Base-by-base conservation (phyloP, 2,329 filamentous ascomycete genomes). In the Penicillium sp. region DNA sequence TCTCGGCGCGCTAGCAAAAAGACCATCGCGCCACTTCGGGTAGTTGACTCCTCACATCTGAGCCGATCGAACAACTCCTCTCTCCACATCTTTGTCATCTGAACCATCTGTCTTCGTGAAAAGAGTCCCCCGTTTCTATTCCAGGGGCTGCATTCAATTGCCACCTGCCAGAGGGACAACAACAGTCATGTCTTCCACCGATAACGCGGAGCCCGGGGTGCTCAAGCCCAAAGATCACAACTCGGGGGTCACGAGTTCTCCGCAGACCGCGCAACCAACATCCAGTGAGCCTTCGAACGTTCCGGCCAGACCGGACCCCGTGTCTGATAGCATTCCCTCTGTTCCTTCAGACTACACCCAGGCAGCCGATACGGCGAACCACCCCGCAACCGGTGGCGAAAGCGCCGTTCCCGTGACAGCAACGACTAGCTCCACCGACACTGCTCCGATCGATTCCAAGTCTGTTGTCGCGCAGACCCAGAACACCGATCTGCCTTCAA, bases 351-450 rank as follows among this genome's bases (percentile, higher is more conserved):
- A 52, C 38, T 46, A 56, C 44, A 33, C 51, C 45, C 53, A 54
- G 28, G 42, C 54, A 48, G 54, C 29, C 45, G 52, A 57, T 34
- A 42, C 54, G 15, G 51, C 58, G 39, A 57, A 54, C 36, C 57
- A 62, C 46, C 56, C 64, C 53, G 56, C 60, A 52, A 61, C 52
- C 31, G 53, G 59, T 60, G 56, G 53, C 60, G 62, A 68, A 54
- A 57, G 33, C 45, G 42, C 53, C 49, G 53, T 57, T 43, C 54
- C 60, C 46, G 57, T 61, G 52, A 56, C 53, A 52, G 46, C 58
- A 45, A 49, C 57, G 23, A 51, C 53, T 26, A 48, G 21, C 15
- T 51, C 53, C 13, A 44, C 53, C 34, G 51, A 52, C 31, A 48
- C 53, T 49, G 49, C 59, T 16, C 42, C 58, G n/a, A 53, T 43